Conservation (phyloP, 2,329 filamentous ascomycete genomes). For the Sarocladium strictum region DNA sequence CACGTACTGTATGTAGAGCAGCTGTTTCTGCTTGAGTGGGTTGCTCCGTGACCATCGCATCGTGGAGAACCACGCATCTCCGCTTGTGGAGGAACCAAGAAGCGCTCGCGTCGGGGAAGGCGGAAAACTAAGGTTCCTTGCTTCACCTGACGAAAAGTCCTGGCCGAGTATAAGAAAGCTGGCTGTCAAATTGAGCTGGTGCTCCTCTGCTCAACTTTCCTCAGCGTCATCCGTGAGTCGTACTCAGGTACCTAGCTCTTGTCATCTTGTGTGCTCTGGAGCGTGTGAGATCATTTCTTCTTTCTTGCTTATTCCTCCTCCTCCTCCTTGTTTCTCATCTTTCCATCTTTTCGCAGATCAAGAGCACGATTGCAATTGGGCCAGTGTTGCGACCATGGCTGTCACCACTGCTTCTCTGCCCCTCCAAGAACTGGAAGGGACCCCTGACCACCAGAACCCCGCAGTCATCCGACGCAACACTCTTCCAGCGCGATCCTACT, state of each 20-base stretch:
- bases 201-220: neutral
- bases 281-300: no score
- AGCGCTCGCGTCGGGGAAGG: neutral
- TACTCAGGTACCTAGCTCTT: no score
- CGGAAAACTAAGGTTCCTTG: neutral
- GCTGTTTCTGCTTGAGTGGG: neutral
- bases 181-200: neutral
- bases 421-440: neutral
- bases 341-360: neutral
- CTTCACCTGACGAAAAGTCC: neutral
- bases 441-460: slow-evolving; percentile 58
- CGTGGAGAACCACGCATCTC: neutral
- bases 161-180: neutral
- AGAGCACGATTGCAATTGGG: neutral
- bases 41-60: neutral
- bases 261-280: no score
- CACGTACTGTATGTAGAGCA: neutral
- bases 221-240: no score
- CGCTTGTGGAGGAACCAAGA: slow-evolving; percentile 2
- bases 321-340: no score
- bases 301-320: no score
- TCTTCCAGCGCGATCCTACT: slow-evolving; percentile 49
- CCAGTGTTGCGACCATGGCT: neutral
- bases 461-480: slow-evolving; percentile 54
- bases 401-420: neutral